These are phyloP conservation scores for Tilletia indica DNA, from an alignment of 1,284 basidiomycete species.

Conservation along the genomic window DNA sequence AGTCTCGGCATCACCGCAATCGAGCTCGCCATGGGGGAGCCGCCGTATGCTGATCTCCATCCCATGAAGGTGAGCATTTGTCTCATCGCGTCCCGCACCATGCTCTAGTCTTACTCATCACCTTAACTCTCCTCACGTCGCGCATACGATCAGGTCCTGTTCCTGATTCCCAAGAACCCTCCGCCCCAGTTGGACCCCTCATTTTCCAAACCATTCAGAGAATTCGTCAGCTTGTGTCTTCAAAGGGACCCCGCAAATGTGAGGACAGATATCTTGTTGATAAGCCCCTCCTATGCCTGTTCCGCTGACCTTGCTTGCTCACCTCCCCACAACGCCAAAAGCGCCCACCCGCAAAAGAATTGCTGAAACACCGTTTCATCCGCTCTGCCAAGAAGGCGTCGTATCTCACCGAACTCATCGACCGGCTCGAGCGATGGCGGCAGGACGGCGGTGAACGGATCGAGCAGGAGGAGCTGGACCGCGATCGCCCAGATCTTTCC, in stretches of 20 bases:
- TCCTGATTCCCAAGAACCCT: constrained; percentile 95
- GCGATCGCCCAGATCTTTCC: constrained; percentile 36
- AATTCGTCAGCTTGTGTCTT: constrained; percentile 88
- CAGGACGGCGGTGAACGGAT: constrained; percentile 62
- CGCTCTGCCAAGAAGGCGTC: constrained; percentile 88
- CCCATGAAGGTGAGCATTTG: constrained; percentile 75
- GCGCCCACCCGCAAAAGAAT: constrained; percentile 88
- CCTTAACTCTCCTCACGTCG: background rate
- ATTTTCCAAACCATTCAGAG: constrained; percentile 87
- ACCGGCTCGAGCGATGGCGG: constrained; percentile 88
- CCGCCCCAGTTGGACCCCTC: constrained; percentile 83
- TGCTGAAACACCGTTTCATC: constrained; percentile 94
- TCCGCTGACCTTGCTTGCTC: constrained; percentile 22
- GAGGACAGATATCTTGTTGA: constrained; percentile 46
- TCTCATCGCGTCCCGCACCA: background rate
- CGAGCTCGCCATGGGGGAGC: constrained; percentile 93
- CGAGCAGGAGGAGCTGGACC: constrained; percentile 38
- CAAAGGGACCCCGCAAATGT: constrained; percentile 90
- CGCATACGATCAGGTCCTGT: constrained; percentile 65
- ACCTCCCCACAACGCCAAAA: constrained; percentile 49
- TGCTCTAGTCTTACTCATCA: background rate
- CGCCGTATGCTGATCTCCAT: constrained; percentile 94
- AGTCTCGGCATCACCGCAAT: constrained; percentile 79
- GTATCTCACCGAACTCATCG: constrained; percentile 91
- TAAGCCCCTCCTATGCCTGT: background rate